These are phyloP conservation scores for Rauvolfia tetraphylla DNA, from an alignment of 257 asterid genomes.

Conservation along the genomic window DNA sequence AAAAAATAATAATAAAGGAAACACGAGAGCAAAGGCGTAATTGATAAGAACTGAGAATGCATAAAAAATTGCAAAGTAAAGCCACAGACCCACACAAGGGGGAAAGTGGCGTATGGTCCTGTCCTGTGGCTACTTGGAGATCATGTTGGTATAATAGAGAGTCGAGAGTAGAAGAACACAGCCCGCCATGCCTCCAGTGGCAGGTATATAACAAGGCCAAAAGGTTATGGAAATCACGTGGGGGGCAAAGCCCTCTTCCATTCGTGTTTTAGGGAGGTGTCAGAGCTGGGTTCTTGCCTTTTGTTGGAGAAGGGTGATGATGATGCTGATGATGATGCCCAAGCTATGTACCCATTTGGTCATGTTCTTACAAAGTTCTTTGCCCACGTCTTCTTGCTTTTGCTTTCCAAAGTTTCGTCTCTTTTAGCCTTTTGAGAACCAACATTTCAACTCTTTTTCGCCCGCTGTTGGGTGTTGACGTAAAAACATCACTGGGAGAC, in stretches of 20 bases:
- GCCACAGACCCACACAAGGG: neutral
- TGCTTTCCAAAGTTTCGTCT: neutral
- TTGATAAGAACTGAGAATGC: neutral
- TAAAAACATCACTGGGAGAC: too few relatives aligned
- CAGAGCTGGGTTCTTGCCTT: neutral
- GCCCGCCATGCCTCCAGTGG: conserved; percentile 29
- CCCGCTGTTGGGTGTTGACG: too few relatives aligned
- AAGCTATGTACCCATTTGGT: neutral
- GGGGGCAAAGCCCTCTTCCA: conserved; percentile 12
- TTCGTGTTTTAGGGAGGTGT: neutral
- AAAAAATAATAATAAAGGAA: neutral
- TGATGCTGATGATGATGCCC: neutral
- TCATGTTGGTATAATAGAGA: neutral
- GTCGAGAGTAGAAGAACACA: neutral
- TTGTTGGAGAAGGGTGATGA: neutral
- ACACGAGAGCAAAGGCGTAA: neutral
- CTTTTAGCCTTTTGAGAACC: neutral
- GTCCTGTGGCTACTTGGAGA: neutral
- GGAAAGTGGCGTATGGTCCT: neutral
- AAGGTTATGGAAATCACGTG: conserved; percentile 40
- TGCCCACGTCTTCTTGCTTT: conserved; percentile 1
- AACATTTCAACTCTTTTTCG: too few relatives aligned
- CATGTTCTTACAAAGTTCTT: neutral
- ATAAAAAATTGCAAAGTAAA: neutral
- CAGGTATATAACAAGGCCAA: conserved; percentile 22